Evolutionary conservation across 495 filamentous ascomycete species (phyloP).

Genomic region (Tuber calosporum): DNA sequence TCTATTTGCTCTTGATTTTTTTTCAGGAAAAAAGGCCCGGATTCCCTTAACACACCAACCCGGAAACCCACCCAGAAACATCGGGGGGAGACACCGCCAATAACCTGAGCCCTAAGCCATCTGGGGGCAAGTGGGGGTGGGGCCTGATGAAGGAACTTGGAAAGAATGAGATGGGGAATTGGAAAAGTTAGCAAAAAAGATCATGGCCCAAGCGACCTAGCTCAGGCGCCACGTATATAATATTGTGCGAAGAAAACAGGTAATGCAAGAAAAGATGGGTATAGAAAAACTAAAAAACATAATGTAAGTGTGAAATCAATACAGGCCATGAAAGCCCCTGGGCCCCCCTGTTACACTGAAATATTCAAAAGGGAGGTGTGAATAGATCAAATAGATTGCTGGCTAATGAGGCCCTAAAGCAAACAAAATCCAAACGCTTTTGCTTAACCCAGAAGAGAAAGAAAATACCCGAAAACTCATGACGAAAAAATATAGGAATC

Average conservation of each 20-base stretch:
- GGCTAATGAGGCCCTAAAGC: not conserved
- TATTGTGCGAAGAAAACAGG: not conserved
- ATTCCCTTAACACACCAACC: not conserved
- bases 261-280: not conserved
- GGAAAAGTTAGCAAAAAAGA: not conserved
- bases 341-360: not conserved
- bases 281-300: not conserved
- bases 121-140: not conserved
- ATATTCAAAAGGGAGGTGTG: not conserved
- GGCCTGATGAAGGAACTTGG: not conserved
- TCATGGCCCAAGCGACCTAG: not conserved
- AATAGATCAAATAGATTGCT: not conserved
- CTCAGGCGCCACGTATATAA: not conserved
- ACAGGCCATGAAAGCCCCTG: not conserved
- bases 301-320: not conserved
- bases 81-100: not conserved
- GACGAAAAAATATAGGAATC: not conserved
- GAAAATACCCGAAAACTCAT: not conserved
- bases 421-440: not conserved
- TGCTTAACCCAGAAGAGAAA: not conserved
- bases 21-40: not conserved
- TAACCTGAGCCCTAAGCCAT: not conserved
- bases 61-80: not conserved
- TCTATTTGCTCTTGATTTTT: not conserved
- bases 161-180: not conserved